Conservation (phyloP, 2,329 filamentous ascomycete species). For the Amauroascus niger region DNA sequence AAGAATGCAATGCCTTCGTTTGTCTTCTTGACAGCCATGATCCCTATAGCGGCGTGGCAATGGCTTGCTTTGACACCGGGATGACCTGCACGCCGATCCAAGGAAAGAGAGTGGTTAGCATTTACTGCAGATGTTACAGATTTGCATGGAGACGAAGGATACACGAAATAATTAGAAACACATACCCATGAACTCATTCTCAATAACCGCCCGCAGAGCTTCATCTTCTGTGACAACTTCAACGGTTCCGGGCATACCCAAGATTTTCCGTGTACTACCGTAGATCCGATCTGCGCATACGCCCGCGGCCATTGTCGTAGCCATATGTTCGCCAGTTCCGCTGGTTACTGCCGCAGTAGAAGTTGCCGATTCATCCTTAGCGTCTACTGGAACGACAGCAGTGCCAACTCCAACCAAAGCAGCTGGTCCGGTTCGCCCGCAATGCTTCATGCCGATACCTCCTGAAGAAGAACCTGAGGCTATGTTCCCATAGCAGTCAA, state of each 20-base stretch:
- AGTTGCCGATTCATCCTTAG: constrained; percentile 57
- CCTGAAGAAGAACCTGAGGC: constrained; percentile 93
- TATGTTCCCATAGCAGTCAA: constrained; percentile 76
- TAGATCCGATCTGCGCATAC: constrained; percentile 80
- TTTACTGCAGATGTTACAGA: too few species aligned
- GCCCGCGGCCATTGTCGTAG: constrained; percentile 82
- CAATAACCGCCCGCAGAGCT: constrained; percentile 65
- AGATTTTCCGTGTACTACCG: constrained; percentile 52
- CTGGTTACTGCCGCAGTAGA: constrained; percentile 79
- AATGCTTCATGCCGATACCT: constrained; percentile 97
- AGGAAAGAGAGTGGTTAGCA: neutral
- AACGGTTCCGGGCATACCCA: constrained; percentile 47
- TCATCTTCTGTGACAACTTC: constrained; percentile 66
- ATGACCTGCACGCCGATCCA: constrained; percentile 43
- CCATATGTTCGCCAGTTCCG: constrained; percentile 96
- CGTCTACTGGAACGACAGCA: constrained; percentile 69
- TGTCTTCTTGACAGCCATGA: constrained; percentile 82
- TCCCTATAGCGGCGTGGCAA: constrained; percentile 78
- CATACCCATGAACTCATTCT: constrained; percentile 77
- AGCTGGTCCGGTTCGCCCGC: constrained; percentile 81
- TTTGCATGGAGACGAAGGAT: too few species aligned
- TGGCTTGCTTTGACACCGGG: constrained; percentile 71
- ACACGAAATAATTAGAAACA: neutral
- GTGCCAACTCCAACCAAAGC: constrained; percentile 87
- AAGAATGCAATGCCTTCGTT: constrained; percentile 68